Percentiles rank a stretch among this genome's conserved stretches.
phyloP scores from a whole-genome alignment of 305 asterid species.

The Fraxinus dipetala region DNA sequence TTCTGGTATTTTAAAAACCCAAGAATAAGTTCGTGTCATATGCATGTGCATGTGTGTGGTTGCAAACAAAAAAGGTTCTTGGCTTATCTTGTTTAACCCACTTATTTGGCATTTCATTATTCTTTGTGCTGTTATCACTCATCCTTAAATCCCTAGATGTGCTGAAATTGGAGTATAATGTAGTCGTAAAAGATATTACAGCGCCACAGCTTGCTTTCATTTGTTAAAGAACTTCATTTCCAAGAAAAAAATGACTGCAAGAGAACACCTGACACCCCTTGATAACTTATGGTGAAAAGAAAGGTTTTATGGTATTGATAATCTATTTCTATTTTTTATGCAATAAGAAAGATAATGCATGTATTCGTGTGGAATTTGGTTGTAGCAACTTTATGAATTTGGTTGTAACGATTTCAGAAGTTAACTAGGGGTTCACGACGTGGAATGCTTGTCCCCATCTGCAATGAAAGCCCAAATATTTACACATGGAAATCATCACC shows the following conservation, averaged over 20 bases:
- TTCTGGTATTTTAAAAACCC: background rate
- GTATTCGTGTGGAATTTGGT: background rate
- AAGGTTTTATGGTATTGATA: background rate
- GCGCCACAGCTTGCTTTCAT: background rate
- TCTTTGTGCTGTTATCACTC: background rate
- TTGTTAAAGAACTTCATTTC: background rate
- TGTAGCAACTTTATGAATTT: background rate
- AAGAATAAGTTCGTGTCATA: background rate
- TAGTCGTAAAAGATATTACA: background rate
- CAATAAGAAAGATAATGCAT: background rate
- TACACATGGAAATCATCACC: background rate
- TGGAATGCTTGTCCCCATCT: conserved; percentile 17
- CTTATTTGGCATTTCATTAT: conserved; percentile 4
- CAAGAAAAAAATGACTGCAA: background rate
- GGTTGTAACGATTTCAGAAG: background rate
- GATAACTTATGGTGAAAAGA: background rate
- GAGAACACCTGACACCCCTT: background rate
- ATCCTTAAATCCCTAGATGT: background rate
- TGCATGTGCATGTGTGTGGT: background rate
- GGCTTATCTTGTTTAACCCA: background rate
- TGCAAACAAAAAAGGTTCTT: background rate
- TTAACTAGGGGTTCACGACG: conserved; percentile 3
- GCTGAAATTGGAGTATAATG: background rate
- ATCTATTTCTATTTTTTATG: background rate
- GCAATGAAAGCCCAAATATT: background rate